A percentile compares a stretch with the other conserved stretches of the same genome.
phyloP scores from a whole-genome alignment of 345 rosid species.

The Gossypium herbaceum region DNA sequence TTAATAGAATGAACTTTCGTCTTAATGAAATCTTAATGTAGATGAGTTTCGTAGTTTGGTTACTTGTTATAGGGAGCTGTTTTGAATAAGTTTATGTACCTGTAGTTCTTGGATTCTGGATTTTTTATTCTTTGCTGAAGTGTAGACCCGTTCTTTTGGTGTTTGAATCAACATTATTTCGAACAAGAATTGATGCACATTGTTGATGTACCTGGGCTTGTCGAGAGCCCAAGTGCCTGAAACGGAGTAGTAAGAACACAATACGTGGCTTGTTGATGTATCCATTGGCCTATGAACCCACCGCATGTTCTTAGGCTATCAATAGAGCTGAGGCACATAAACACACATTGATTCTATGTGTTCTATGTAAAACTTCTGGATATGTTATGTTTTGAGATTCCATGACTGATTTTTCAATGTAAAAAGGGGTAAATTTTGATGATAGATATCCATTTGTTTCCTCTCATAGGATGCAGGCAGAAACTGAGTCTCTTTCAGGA shows the following conservation, averaged over 20 bases:
- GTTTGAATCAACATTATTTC: background rate
- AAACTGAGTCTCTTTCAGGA: conserved; percentile 53
- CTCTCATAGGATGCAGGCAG: conserved; percentile 66
- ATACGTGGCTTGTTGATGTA: too few relatives aligned
- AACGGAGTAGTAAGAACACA: too few relatives aligned
- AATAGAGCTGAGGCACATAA: too few relatives aligned
- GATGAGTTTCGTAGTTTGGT: too few relatives aligned
- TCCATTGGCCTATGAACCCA: too few relatives aligned
- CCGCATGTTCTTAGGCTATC: too few relatives aligned
- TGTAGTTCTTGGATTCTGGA: background rate
- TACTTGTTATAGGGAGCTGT: too few relatives aligned
- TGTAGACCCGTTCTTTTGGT: background rate
- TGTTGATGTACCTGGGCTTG: background rate
- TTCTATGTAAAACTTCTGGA: background rate
- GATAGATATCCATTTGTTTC: conserved; percentile 13
- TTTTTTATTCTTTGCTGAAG: conserved; percentile 1
- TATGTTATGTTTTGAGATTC: background rate
- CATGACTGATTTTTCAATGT: background rate
- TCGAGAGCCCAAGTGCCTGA: too few relatives aligned
- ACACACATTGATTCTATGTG: background rate
- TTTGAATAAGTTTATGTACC: background rate
- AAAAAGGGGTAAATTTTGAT: conserved; percentile 19
- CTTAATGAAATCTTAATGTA: too few relatives aligned
- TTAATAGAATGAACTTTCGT: too few relatives aligned
- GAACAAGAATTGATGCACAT: background rate